Conservation (phyloP, 768 basidiomycete genomes). For the Tulasnella sp. region DNA sequence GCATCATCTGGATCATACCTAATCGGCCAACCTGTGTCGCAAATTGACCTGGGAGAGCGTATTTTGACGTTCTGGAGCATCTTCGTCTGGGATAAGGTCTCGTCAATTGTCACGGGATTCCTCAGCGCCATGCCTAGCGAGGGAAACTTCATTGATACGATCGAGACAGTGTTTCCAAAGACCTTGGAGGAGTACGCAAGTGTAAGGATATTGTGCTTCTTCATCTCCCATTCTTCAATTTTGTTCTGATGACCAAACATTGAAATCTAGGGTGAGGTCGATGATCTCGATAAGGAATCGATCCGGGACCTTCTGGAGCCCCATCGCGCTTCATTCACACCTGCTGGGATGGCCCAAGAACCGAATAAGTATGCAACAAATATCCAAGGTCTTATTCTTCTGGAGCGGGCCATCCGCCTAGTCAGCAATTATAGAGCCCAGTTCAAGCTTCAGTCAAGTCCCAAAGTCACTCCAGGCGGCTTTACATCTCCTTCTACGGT, state of each 20-base stretch:
- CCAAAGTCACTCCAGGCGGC: no score
- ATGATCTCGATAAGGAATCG: background rate
- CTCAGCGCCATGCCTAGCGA: conserved; percentile 5
- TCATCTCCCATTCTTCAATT: background rate
- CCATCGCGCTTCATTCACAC: background rate
- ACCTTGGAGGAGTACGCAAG: conserved; percentile 5
- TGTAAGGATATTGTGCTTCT: background rate
- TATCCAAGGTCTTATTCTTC: background rate
- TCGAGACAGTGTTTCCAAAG: conserved; percentile 5
- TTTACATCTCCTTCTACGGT: background rate
- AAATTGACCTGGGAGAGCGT: conserved; percentile 5
- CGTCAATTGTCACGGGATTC: conserved; percentile 4
- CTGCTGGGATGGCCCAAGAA: background rate
- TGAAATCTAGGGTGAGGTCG: background rate
- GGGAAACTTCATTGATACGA: background rate
- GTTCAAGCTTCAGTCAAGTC: background rate
- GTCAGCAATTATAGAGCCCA: background rate
- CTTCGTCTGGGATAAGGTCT: conserved; percentile 9
- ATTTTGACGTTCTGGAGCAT: conserved; percentile 14
- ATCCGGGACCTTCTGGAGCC: conserved; percentile 2
- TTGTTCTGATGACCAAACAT: background rate
- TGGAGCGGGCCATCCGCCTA: background rate
- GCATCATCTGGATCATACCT: background rate
- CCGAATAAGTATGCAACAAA: background rate
- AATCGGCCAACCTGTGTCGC: background rate